phyloP scores from a whole-genome alignment of 371 early-diverging fungal genomes.

The Nematocida displodere region DNA sequence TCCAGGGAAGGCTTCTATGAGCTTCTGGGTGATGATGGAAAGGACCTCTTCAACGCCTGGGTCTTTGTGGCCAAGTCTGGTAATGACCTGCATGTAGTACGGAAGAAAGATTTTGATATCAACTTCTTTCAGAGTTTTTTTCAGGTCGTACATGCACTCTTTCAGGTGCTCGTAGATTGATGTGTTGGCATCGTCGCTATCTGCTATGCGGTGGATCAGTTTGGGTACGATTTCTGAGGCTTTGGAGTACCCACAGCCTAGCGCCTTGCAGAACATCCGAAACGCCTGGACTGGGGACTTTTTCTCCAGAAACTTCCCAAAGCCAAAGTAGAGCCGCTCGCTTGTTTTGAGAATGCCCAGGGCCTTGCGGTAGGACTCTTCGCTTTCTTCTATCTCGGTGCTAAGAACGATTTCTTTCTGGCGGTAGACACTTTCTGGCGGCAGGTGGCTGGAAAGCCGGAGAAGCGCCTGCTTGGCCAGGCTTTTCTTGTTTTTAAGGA shows the following conservation, averaged over 20 bases:
- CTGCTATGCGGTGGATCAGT: constrained; percentile 59
- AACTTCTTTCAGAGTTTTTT: constrained; percentile 11
- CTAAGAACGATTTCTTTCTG: constrained; percentile 39
- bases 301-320: constrained; percentile 62
- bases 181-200: constrained; percentile 11
- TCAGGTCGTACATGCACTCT: constrained; percentile 8
- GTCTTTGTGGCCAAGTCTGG: constrained; percentile 42
- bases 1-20: constrained; percentile 55
- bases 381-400: constrained; percentile 49
- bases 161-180: constrained; percentile 2
- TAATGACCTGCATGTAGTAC: constrained; percentile 60
- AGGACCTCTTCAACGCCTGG: constrained; percentile 34
- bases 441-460: constrained; percentile 40
- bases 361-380: constrained; percentile 48
- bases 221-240: constrained; percentile 60
- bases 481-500: constrained; percentile 47
- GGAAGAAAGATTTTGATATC: constrained; percentile 49
- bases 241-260: constrained; percentile 39
- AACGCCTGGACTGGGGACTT: constrained; percentile 46
- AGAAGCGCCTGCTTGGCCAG: constrained; percentile 57
- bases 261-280: constrained; percentile 51
- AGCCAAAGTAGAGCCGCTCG: constrained; percentile 50
- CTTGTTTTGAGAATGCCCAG: constrained; percentile 34
- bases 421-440: not conserved
- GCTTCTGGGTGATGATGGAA: constrained; percentile 26